phyloP scores from a whole-genome alignment of 768 basidiomycete genomes.

The Panaeolus papilionaceus region DNA sequence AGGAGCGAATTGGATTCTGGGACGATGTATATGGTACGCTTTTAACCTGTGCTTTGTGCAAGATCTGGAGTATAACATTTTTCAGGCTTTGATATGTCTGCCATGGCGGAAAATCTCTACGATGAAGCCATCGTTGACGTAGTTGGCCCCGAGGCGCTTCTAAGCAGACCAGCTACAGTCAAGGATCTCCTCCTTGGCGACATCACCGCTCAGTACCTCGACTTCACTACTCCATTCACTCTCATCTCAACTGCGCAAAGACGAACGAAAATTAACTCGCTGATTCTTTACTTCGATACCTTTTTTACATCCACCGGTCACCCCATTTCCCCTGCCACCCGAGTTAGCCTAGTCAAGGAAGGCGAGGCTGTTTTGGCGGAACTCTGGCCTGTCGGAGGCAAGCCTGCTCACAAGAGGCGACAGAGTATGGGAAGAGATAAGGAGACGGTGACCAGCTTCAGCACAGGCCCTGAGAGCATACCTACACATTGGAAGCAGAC shows the following conservation, averaged over 20 bases:
- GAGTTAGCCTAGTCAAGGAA: slow-evolving; percentile 63
- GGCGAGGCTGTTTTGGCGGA: slow-evolving; percentile 73
- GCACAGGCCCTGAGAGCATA: slow-evolving; percentile 86
- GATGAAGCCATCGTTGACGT: slow-evolving; percentile 88
- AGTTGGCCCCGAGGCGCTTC: slow-evolving; percentile 65
- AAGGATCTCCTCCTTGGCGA: slow-evolving; percentile 83
- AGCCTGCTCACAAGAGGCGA: slow-evolving; percentile 62
- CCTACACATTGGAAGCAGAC: slow-evolving; percentile 99
- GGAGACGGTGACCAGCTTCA: slow-evolving; percentile 74
- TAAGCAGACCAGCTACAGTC: slow-evolving; percentile 67
- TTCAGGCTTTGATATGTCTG: slow-evolving; percentile 85
- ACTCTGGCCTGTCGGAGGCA: slow-evolving; percentile 80
- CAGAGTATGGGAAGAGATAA: slow-evolving; percentile 58
- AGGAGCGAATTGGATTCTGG: slow-evolving; percentile 92
- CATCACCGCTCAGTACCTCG: slow-evolving; percentile 72
- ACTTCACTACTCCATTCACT: slow-evolving; percentile 80
- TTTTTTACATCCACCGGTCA: slow-evolving; percentile 77
- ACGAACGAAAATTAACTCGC: slow-evolving; percentile 72
- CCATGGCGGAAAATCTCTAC: slow-evolving; percentile 78
- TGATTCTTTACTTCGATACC: slow-evolving; percentile 94
- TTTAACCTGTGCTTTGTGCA: neutral
- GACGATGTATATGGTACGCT: slow-evolving; percentile 83
- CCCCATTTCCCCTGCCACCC: slow-evolving; percentile 55
- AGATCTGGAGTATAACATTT: neutral
- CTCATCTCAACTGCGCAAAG: slow-evolving; percentile 69